A percentile compares a stretch with the other conserved stretches of the same genome.
Conservation (phyloP, 208 protist genomes). For the Vickermania spadyakhi region DNA sequence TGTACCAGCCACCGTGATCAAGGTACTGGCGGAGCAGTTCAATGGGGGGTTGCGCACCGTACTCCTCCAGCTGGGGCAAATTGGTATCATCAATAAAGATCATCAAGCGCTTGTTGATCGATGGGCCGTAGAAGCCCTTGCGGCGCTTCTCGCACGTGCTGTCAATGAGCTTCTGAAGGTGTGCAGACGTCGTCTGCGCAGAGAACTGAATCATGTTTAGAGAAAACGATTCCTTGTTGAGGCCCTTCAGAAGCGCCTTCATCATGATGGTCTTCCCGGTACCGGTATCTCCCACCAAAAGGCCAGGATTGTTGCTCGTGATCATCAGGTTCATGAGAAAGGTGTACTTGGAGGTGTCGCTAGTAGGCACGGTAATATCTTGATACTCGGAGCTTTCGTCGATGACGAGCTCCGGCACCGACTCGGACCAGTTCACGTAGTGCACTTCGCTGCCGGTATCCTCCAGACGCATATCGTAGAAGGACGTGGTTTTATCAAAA, state of each 20-base stretch:
- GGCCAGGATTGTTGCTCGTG: slow-evolving; percentile 51
- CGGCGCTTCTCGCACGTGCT: slow-evolving; percentile 90
- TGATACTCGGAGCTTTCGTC: slow-evolving; percentile 83
- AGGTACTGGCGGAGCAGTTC: slow-evolving; percentile 95
- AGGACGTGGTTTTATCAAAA: slow-evolving; percentile 62
- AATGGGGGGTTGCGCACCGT: slow-evolving; percentile 95
- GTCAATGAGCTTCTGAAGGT: slow-evolving; percentile 93
- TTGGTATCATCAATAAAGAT: slow-evolving; percentile 97
- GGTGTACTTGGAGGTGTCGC: slow-evolving; percentile 88
- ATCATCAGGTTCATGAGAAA: slow-evolving; percentile 88
- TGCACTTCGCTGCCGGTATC: slow-evolving; percentile 50
- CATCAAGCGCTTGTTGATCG: slow-evolving; percentile 91
- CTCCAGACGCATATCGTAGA: slow-evolving; percentile 79
- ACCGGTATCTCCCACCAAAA: slow-evolving; percentile 93
- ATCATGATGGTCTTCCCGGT: slow-evolving; percentile 96
- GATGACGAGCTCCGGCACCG: slow-evolving; percentile 77
- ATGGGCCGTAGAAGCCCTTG: slow-evolving; percentile 93
- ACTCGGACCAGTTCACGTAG: slow-evolving; percentile 75
- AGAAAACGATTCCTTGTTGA: slow-evolving; percentile 74
- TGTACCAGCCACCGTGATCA: slow-evolving; percentile 95
- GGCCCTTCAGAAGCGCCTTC: slow-evolving; percentile 73
- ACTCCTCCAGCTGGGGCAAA: slow-evolving; percentile 93
- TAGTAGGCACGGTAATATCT: slow-evolving; percentile 93
- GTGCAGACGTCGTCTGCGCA: slow-evolving; percentile 89
- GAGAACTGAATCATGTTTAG: slow-evolving; percentile 93